phyloP scores from a whole-genome alignment of 768 basidiomycete genomes.

The Collybia sp. region DNA sequence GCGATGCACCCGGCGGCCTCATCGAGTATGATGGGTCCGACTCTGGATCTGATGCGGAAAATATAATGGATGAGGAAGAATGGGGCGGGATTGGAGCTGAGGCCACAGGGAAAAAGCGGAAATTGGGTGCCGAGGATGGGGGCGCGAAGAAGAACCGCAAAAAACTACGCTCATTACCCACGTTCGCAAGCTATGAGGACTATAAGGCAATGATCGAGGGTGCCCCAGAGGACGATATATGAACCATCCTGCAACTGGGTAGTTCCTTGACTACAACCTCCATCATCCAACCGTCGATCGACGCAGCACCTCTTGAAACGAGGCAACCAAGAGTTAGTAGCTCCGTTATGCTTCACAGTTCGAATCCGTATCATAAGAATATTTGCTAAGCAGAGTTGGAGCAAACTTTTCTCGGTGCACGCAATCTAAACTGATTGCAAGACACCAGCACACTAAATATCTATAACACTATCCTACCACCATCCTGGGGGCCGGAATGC shows the following conservation, averaged over 20 bases:
- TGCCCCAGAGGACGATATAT: conserved; percentile 64
- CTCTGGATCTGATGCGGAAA: conserved; percentile 34
- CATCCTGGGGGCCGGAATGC: no score
- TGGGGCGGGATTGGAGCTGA: conserved; percentile 47
- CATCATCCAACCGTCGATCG: no score
- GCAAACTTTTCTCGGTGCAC: no score
- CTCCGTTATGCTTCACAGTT: no score
- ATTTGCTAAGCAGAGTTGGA: no score
- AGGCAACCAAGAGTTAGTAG: no score
- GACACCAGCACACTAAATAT: no score
- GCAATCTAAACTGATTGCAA: no score
- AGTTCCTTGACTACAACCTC: no score
- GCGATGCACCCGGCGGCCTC: conserved; percentile 50
- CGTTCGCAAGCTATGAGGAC: conserved; percentile 85
- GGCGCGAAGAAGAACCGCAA: conserved; percentile 47
- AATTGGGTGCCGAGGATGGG: conserved; percentile 27
- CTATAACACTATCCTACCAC: no score
- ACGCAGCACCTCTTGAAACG: no score
- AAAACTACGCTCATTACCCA: conserved; percentile 65
- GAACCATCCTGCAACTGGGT: conserved; percentile 3
- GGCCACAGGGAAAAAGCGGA: conserved; percentile 38
- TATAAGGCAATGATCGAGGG: conserved; percentile 84
- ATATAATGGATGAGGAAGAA: conserved; percentile 33
- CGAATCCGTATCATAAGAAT: no score
- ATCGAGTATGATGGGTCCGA: conserved; percentile 59